Percentiles rank a stretch among this genome's conserved stretches.
Evolutionary conservation across 768 basidiomycete genomes (phyloP).

Genomic region (Kwoniella botswanensis): DNA sequence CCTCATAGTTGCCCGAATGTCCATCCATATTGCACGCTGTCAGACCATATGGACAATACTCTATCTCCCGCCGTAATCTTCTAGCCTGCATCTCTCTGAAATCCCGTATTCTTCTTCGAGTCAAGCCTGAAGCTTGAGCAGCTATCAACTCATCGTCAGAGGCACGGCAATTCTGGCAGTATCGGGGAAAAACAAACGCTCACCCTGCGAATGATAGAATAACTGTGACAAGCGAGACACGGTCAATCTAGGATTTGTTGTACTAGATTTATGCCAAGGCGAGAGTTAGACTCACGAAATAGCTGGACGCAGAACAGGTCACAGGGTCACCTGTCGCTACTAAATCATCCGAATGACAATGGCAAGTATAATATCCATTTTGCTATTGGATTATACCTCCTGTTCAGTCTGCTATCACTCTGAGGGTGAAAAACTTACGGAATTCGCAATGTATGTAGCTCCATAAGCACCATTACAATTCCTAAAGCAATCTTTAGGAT

Average conservation of each 20-base stretch:
- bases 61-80: not conserved
- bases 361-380: constrained; percentile 4
- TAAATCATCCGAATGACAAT: not conserved
- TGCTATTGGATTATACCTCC: not conserved
- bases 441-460: not conserved
- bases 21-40: not conserved
- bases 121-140: not conserved
- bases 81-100: not conserved
- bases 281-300: not conserved
- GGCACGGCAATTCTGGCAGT: too few relatives aligned
- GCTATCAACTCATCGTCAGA: not conserved
- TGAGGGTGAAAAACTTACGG: not conserved
- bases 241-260: too few relatives aligned
- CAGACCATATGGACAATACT: not conserved
- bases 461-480: constrained; percentile 13
- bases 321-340: too few relatives aligned
- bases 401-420: not conserved
- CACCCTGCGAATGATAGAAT: not conserved
- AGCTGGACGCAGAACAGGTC: not conserved
- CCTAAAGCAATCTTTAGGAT: constrained; percentile 11
- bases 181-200: not conserved
- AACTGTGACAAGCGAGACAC: not conserved
- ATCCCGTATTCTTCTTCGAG: not conserved
- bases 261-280: not conserved
- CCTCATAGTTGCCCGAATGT: too few relatives aligned